Conservation (phyloP, 2,329 filamentous ascomycete genomes). For the Nemania sp. region DNA sequence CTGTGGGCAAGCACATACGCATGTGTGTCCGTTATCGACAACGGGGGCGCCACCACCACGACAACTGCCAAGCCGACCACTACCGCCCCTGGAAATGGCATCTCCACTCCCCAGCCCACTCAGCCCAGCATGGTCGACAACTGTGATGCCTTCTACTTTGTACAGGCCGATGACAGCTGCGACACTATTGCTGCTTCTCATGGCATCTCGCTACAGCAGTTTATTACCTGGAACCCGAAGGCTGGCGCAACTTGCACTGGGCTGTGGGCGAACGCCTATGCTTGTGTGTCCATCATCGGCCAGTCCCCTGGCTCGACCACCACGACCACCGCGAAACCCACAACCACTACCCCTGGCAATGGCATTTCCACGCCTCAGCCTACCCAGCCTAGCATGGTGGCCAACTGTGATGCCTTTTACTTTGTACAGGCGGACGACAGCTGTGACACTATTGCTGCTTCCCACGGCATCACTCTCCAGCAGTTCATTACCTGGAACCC, state of each 20-base stretch:
- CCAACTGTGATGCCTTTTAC: constrained; percentile 20
- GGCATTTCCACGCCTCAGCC: background rate
- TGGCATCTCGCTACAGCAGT: constrained; percentile 25
- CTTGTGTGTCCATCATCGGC: constrained; percentile 7
- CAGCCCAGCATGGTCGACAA: constrained; percentile 8
- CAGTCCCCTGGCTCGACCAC: background rate
- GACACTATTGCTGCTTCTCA: constrained; percentile 18
- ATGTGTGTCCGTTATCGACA: background rate
- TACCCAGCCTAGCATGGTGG: constrained; percentile 3
- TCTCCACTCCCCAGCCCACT: background rate
- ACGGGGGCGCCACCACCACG: background rate
- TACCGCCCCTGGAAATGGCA: background rate
- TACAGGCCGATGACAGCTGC: constrained; percentile 21
- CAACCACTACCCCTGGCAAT: background rate
- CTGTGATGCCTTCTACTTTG: constrained; percentile 21
- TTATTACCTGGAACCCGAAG: constrained; percentile 27
- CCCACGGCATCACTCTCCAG: constrained; percentile 22
- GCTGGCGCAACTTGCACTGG: background rate
- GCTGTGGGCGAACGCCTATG: constrained; percentile 6
- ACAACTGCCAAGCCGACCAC: background rate
- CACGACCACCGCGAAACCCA: background rate
- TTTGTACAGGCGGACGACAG: constrained; percentile 18
- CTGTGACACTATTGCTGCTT: constrained; percentile 22
- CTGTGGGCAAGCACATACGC: background rate
- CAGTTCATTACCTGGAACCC: constrained; percentile 31